phyloP scores from a whole-genome alignment of 2,329 filamentous ascomycete genomes.

The Paraphaeosphaeria sporulosa region DNA sequence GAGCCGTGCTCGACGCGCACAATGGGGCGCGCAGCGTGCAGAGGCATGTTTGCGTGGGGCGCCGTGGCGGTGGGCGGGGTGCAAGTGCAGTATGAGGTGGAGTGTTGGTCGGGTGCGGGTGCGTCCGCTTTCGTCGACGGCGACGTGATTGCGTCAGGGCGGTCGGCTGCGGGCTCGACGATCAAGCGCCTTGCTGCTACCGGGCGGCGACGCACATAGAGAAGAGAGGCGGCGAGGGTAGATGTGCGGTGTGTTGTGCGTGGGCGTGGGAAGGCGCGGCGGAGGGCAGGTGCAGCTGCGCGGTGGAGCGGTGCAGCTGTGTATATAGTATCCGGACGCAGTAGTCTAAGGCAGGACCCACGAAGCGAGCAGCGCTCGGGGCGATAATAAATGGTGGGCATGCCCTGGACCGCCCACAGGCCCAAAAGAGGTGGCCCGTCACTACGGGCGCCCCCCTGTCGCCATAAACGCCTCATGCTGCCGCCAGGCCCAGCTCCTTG shows the following conservation, averaged over 20 bases:
- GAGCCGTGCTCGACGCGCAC: slow-evolving; percentile 90
- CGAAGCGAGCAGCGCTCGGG: slow-evolving; percentile 8
- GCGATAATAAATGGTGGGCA: slow-evolving; percentile 18
- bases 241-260: slow-evolving; percentile 9
- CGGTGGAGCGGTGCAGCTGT: slow-evolving; percentile 7
- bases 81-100: slow-evolving; percentile 13
- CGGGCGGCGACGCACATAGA: slow-evolving; percentile 17
- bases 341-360: background rate
- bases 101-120: slow-evolving; percentile 6
- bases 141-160: slow-evolving; percentile 25
- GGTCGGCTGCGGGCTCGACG: slow-evolving; percentile 28
- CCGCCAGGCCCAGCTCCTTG: slow-evolving; percentile 7
- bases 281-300: slow-evolving; percentile 1
- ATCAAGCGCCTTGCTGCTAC: slow-evolving; percentile 18
- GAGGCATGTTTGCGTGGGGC: slow-evolving; percentile 70
- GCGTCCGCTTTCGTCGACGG: slow-evolving; percentile 26
- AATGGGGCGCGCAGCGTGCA: slow-evolving; percentile 82
- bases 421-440: slow-evolving; percentile 13
- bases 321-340: background rate
- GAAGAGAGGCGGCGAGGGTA: background rate
- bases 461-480: slow-evolving; percentile 12
- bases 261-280: background rate
- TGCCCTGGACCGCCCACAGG: slow-evolving; percentile 9
- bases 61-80: slow-evolving; percentile 20
- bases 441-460: slow-evolving; percentile 14